These are phyloP conservation scores for Pseudogymnoascus sp. DNA, from an alignment of 2,329 filamentous ascomycete genomes.

Conservation along the genomic window DNA sequence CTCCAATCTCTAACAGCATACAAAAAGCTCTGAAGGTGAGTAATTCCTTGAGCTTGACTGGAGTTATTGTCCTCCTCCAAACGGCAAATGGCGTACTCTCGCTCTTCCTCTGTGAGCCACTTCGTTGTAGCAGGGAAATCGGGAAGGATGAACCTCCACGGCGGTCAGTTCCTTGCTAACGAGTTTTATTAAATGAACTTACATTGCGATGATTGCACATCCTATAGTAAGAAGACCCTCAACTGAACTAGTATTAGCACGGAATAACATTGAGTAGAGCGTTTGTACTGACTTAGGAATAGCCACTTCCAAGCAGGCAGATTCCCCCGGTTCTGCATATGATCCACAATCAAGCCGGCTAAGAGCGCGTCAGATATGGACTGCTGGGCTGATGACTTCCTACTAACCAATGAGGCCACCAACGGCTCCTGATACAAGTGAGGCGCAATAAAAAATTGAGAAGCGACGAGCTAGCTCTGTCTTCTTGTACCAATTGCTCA, in stretches of 20 bases:
- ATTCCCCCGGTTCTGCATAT: conserved; percentile 30
- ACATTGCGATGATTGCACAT: conserved; percentile 28
- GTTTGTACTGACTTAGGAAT: conserved; percentile 12
- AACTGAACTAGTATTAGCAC: conserved; percentile 9
- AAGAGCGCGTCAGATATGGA: neutral
- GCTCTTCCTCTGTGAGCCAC: conserved; percentile 10
- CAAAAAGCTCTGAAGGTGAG: conserved; percentile 4
- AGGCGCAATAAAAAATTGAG: conserved; percentile 46
- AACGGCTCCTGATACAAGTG: conserved; percentile 43
- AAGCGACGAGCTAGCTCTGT: conserved; percentile 45
- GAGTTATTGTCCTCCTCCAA: conserved; percentile 6
- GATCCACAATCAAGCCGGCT: conserved; percentile 16
- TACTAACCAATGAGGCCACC: conserved; percentile 27
- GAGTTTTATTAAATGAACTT: neutral
- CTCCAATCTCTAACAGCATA: conserved; percentile 5
- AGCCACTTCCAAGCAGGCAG: conserved; percentile 37
- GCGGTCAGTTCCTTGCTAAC: neutral
- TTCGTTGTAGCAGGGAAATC: conserved; percentile 12
- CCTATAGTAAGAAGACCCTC: conserved; percentile 13
- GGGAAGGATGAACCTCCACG: conserved; percentile 20
- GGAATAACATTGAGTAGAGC: neutral
- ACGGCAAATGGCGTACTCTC: conserved; percentile 8
- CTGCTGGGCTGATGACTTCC: neutral
- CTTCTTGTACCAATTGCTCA: conserved; percentile 47
- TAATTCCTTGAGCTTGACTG: neutral